A percentile compares a stretch with the other conserved stretches of the same genome.
Evolutionary conservation across 176 grass and related monocot genomes (phyloP).

Genomic region (Oryza brachyantha): DNA sequence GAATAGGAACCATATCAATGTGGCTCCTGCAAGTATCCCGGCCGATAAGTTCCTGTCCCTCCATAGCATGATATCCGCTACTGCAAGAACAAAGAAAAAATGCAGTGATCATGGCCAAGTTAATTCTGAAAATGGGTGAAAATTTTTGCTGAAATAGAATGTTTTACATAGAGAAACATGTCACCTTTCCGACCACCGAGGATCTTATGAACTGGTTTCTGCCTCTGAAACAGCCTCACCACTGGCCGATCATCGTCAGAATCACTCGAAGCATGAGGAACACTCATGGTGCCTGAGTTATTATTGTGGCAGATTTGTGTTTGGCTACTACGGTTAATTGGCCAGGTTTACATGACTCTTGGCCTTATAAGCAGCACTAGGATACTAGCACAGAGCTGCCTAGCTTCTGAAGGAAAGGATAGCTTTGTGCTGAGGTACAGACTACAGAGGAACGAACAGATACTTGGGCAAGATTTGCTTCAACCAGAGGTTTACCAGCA

Average conservation of each 20-base stretch:
- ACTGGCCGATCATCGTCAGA: slow-evolving; percentile 32
- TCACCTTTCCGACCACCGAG: slow-evolving; percentile 58
- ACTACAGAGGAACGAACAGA: slow-evolving; percentile 20
- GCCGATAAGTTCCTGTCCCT: slow-evolving; percentile 62
- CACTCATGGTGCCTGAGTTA: slow-evolving; percentile 26
- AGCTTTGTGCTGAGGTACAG: slow-evolving; percentile 38
- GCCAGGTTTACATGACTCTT: neutral
- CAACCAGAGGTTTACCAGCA: slow-evolving; percentile 20
- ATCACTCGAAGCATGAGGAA: slow-evolving; percentile 33
- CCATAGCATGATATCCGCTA: slow-evolving; percentile 86
- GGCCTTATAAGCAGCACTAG: slow-evolving; percentile 33
- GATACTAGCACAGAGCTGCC: neutral
- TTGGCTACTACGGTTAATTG: neutral
- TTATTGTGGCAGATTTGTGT: neutral
- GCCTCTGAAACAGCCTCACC: slow-evolving; percentile 19
- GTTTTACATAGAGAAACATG: neutral
- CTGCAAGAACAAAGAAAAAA: slow-evolving; percentile 28
- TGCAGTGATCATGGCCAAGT: neutral
- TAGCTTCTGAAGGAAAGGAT: slow-evolving; percentile 48
- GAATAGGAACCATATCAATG: slow-evolving; percentile 73
- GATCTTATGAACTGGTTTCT: slow-evolving; percentile 39
- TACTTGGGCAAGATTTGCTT: slow-evolving; percentile 39
- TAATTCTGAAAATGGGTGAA: neutral
- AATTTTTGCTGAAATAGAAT: neutral
- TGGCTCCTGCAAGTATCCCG: slow-evolving; percentile 62